These are phyloP conservation scores for Camellia lanceoleosa DNA, from an alignment of 148 eudicot species.

Conservation along the genomic window DNA sequence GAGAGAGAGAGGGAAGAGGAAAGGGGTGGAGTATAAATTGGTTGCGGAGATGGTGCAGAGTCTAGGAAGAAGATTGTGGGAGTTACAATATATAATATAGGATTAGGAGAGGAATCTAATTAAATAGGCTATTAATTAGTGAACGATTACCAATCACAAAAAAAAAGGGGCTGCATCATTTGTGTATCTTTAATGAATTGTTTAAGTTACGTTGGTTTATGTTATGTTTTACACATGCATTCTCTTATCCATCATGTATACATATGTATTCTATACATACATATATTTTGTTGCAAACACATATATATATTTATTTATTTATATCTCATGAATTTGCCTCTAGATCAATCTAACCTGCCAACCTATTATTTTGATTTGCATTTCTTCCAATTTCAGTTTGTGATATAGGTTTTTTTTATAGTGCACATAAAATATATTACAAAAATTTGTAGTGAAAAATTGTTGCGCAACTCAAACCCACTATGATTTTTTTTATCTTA, in stretches of 20 bases:
- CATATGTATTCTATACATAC: background rate
- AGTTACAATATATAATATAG: conserved; percentile 34
- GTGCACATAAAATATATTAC: no score
- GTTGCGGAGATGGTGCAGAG: conserved; percentile 11
- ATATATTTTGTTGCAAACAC: no score
- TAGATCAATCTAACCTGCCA: no score
- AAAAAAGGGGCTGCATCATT: conserved; percentile 27
- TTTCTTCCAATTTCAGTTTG: no score
- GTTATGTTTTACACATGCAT: background rate
- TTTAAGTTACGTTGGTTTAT: conserved; percentile 16
- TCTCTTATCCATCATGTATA: background rate
- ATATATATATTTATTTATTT: no score
- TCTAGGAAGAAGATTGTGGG: conserved; percentile 33
- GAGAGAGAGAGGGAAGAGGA: background rate
- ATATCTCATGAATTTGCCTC: no score
- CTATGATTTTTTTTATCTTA: no score
- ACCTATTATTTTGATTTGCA: no score
- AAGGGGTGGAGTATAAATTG: conserved; percentile 18
- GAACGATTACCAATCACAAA: conserved; percentile 40
- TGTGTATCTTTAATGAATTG: conserved; percentile 21
- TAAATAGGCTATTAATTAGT: conserved; percentile 30
- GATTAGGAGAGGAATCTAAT: conserved; percentile 12
- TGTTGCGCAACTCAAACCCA: no score
- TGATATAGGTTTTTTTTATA: no score
- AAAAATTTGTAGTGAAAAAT: no score